Base-by-base conservation (phyloP, 1,284 basidiomycete species). In the Boletus mariae region DNA sequence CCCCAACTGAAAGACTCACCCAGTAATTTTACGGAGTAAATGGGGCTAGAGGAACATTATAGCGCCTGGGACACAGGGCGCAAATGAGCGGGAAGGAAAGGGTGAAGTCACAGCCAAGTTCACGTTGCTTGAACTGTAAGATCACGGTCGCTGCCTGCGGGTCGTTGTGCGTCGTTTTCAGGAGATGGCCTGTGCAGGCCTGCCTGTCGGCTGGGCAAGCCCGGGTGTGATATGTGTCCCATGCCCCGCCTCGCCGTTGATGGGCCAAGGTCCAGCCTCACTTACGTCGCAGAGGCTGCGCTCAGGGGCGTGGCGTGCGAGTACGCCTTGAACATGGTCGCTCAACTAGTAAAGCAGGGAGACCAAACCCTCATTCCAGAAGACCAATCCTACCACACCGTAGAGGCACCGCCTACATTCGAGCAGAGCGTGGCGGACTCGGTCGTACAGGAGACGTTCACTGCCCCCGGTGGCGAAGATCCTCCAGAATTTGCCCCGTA, bases 401-500 rank as follows among this genome's bases (percentile, higher is more conserved):
- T 29, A 9, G 45, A 47, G n/a, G 34, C 52, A 13, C 69, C 71
- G 5, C 71, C 72, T 15, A 38, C 71, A 10, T 74, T 73, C n/a
- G 62, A 67, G 32, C 61, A 73, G 45, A 65, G 68, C 26, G 49
- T 53, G 13, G 46, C 38, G 13, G 62, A 73, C 45, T 55, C 51
- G 1, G 32, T 60, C 6, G 53, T 71, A 66, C 48, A 41, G 38
- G 59, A 57, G 46, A 43, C 46, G 29, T 54, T 62, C 56, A 46
- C 58, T 45, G 45, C 61, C n/a, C 57, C 54, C 6, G 64, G 60
- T 9, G 68, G 67, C 32, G 72, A 79, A 54, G 75, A 75, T 15
- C 78, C 86, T 1, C 86, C 86, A 4, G 71, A 70, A 4, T 90
- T 89, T 59, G 62, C 80, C 3, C 78, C 77, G 0, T 89, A 89